Evolutionary conservation across 352 stramenopile genomes (phyloP).

Genomic region (Globisporangium polare): DNA sequence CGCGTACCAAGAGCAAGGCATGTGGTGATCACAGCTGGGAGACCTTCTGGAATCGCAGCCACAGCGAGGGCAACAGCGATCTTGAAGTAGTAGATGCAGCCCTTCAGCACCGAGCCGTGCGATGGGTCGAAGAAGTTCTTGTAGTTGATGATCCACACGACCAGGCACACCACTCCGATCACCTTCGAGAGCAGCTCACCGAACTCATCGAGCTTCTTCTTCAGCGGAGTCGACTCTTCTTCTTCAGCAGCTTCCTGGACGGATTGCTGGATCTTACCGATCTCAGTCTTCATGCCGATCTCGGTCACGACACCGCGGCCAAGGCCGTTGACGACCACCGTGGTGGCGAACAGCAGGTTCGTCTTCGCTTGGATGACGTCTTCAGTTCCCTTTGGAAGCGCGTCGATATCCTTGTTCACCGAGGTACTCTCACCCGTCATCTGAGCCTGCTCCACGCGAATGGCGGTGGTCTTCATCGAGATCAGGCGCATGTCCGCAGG

Average conservation of each 20-base stretch:
- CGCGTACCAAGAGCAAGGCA: conserved; percentile 94
- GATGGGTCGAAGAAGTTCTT: conserved; percentile 94
- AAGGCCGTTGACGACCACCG: conserved; percentile 95
- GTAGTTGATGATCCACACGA: conserved; percentile 97
- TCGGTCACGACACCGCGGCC: conserved; percentile 92
- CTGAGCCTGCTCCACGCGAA: conserved; percentile 94
- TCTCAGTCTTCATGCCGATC: conserved; percentile 98
- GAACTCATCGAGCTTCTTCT: conserved; percentile 99
- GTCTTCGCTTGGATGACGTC: conserved; percentile 89
- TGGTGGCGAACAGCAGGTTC: conserved; percentile 98
- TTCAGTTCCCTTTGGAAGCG: conserved; percentile 58
- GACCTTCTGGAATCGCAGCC: conserved; percentile 97
- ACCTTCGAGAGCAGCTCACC: conserved; percentile 94
- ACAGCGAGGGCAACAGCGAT: conserved; percentile 98
- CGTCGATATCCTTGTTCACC: conserved; percentile 90
- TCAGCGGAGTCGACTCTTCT: conserved; percentile 95
- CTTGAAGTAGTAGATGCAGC: conserved; percentile 99
- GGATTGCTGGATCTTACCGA: conserved; percentile 96
- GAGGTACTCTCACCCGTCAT: conserved; percentile 96
- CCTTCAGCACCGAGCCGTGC: conserved; percentile 90
- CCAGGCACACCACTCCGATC: conserved; percentile 97
- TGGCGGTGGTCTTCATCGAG: conserved; percentile 92
- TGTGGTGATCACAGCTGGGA: conserved; percentile 98
- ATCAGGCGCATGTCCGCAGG: conserved; percentile 96
- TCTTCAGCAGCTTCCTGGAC: conserved; percentile 92